phyloP scores from a whole-genome alignment of 768 basidiomycete genomes.

The Rhodotorula babjevae region DNA sequence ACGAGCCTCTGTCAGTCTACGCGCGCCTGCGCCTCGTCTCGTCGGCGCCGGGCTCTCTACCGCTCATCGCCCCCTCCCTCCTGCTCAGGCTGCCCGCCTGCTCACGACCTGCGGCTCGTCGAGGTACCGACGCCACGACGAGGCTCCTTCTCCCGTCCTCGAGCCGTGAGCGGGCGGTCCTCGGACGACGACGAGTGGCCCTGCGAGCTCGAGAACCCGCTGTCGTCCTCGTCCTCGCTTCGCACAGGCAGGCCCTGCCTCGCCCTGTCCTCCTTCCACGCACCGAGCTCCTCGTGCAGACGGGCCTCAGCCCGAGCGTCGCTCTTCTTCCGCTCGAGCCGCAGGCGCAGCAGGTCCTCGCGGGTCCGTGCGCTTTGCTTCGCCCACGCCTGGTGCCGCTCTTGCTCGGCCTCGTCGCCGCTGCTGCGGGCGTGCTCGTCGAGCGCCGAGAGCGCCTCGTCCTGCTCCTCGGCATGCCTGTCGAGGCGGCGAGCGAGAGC shows the following conservation, averaged over 20 bases:
- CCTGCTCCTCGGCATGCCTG: background rate
- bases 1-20: background rate
- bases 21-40: too few species aligned
- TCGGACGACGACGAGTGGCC: too few species aligned
- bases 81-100: too few species aligned
- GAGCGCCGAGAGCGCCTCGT: background rate
- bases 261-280: background rate
- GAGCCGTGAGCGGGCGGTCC: too few species aligned
- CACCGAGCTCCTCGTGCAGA: background rate
- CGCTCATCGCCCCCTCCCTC: too few species aligned
- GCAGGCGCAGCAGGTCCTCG: background rate
- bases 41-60: too few species aligned
- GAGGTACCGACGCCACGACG: constrained; percentile 11
- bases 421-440: background rate
- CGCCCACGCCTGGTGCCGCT: background rate
- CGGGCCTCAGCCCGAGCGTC: background rate
- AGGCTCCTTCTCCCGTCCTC: background rate
- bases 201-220: background rate
- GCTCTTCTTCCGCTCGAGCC: background rate
- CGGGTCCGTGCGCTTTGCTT: background rate
- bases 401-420: background rate
- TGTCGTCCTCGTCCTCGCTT: background rate
- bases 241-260: background rate
- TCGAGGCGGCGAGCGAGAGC: background rate
- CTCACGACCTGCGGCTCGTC: too few species aligned